Evolutionary conservation across 2,329 filamentous ascomycete genomes (phyloP).

Genomic region (Arthrobotrys pseudoclavata): DNA sequence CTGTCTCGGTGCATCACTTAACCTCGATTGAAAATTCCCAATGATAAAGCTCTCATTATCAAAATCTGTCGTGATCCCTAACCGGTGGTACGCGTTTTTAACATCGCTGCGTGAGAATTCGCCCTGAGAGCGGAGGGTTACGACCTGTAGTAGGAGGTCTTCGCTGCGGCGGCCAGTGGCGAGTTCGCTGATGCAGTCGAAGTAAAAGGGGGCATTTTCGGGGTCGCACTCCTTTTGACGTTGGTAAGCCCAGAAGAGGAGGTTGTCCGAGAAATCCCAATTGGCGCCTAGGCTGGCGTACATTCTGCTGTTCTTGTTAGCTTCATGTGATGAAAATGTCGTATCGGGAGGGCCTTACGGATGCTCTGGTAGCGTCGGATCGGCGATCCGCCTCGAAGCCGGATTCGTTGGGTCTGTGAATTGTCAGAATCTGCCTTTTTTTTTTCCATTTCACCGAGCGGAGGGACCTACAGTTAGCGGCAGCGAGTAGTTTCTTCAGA

Average conservation of each 20-base stretch:
- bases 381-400: constrained; percentile 15
- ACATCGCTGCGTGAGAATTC: constrained; percentile 73
- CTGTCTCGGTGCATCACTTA: constrained; percentile 71
- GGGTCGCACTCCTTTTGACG: constrained; percentile 73
- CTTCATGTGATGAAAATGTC: constrained; percentile 53
- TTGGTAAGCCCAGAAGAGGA: constrained; percentile 75
- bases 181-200: constrained; percentile 76
- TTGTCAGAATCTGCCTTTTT: neutral
- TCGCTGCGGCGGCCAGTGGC: constrained; percentile 72
- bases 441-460: too few species aligned
- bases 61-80: constrained; percentile 70
- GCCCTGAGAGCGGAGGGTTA: constrained; percentile 73
- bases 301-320: constrained; percentile 66
- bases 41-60: constrained; percentile 74
- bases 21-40: constrained; percentile 73
- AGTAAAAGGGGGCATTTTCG: constrained; percentile 72
- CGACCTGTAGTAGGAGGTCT: constrained; percentile 72
- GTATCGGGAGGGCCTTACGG: constrained; percentile 64
- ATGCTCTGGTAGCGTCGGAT: constrained; percentile 64
- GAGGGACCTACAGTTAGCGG: constrained; percentile 66
- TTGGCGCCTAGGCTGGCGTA: constrained; percentile 76
- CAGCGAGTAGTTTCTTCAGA: constrained; percentile 60
- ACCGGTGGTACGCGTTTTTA: constrained; percentile 72
- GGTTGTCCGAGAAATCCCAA: constrained; percentile 74
- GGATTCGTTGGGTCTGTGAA: constrained; percentile 2